Evolutionary conservation across 2,329 filamentous ascomycete species (phyloP), one percentile per base, ranked within the genome.

Genomic region (Orbilia blumenaviensis): DNA sequence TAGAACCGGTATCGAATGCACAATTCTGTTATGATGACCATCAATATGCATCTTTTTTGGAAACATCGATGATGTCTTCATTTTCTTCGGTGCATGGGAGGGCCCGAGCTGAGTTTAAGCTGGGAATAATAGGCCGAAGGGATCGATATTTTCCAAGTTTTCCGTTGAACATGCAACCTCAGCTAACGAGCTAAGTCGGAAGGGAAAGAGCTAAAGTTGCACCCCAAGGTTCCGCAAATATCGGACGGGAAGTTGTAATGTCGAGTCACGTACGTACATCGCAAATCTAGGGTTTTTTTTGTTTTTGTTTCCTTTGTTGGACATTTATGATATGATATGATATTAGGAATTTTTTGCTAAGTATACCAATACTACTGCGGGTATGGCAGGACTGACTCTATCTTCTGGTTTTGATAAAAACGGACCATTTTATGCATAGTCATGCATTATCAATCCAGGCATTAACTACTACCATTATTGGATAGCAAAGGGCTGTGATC

Each of bases 371-470:
- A n/a, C n/a, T n/a, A n/a, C n/a, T n/a, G n/a, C n/a, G n/a, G n/a
- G n/a, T n/a, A n/a, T n/a, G n/a, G n/a, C n/a, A n/a, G n/a, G n/a
- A n/a, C n/a, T n/a, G n/a, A n/a, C n/a, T n/a, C n/a, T 21, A 23
- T 23, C 23, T 44, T 44, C 41, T 21, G 23, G 41, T 23, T 25
- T 36, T 5, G 5, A 38, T n/a, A 56, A 38, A 36, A 12, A 18
- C 12, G 42, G 21, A 34, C 29, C 32, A 32, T 60, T 6, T 25
- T 18, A 52, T 60, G 64, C 54, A 71, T 56, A 62, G 44, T 63
- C 41, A 63, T 62, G 66, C 56, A 69, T 69, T 63, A 63, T 62
- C 66, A 54, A 69, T 54, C 56, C 66, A 21, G 32, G 23, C n/a
- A 56, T 54, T n/a, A n/a, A n/a, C n/a, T n/a, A n/a, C n/a, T n/a